phyloP scores from a whole-genome alignment of 2,329 filamentous ascomycete species.

The Didymella pomorum region DNA sequence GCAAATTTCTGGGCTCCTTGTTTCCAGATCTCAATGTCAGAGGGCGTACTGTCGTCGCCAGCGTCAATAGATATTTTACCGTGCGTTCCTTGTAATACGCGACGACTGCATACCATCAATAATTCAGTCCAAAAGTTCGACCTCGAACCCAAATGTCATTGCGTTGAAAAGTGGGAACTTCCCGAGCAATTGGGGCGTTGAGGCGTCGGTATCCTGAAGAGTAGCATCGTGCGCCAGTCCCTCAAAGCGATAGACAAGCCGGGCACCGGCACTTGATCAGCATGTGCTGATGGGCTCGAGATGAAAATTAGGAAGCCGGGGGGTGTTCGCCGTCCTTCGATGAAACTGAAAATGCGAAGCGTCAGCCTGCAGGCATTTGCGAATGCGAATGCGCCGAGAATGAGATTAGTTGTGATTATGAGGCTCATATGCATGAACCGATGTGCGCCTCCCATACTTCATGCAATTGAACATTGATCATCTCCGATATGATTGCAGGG shows the following conservation, averaged over 20 bases:
- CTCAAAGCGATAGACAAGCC: conserved; percentile 15
- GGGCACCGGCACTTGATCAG: conserved; percentile 11
- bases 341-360: not conserved
- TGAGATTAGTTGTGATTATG: not conserved
- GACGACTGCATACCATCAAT: not conserved
- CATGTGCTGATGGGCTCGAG: not conserved
- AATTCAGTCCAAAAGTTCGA: not conserved
- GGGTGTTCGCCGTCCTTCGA: not conserved
- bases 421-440: conserved; percentile 5
- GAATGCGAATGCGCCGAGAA: too few relatives aligned
- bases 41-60: not conserved
- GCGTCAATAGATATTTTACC: conserved; percentile 6
- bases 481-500: not conserved
- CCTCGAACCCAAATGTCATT: not conserved
- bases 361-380: not conserved
- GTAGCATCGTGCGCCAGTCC: conserved; percentile 11
- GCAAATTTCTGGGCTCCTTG: conserved; percentile 32
- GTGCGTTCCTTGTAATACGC: not conserved
- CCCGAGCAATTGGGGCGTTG: conserved; percentile 14
- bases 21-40: conserved; percentile 13
- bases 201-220: conserved; percentile 9
- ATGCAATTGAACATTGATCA: not conserved
- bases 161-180: conserved; percentile 13
- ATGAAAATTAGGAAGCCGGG: not conserved
- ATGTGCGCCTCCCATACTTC: not conserved